A percentile compares a stretch with the other conserved stretches of the same genome.
phyloP scores from a whole-genome alignment of 2,329 filamentous ascomycete genomes.

The Scedosporium boydii region DNA sequence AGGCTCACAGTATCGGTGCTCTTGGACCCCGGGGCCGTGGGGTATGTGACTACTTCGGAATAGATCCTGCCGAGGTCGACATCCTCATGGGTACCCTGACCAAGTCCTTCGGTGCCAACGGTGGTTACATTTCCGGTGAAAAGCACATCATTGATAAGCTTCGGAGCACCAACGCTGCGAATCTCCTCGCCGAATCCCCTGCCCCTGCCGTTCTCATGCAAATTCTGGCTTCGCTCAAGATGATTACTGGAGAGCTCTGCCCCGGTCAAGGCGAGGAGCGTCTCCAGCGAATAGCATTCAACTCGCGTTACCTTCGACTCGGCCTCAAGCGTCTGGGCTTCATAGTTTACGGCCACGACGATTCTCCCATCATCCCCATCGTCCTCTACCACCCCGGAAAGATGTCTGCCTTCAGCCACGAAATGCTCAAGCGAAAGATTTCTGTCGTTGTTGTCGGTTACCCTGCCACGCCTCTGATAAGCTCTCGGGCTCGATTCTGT shows the following conservation, averaged over 20 bases:
- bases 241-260: slow-evolving; percentile 79
- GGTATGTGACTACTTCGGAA: slow-evolving; percentile 94
- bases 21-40: slow-evolving; percentile 81
- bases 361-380: slow-evolving; percentile 92
- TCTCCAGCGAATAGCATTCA: slow-evolving; percentile 92
- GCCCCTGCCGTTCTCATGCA: slow-evolving; percentile 83
- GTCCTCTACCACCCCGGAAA: slow-evolving; percentile 98
- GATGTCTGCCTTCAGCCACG: slow-evolving; percentile 95
- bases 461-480: slow-evolving; percentile 89
- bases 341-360: slow-evolving; percentile 95
- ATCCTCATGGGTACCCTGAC: slow-evolving; percentile 97
- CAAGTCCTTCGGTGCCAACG: slow-evolving; percentile 97
- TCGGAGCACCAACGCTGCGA: slow-evolving; percentile 73
- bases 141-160: slow-evolving; percentile 91
- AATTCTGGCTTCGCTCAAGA: slow-evolving; percentile 74
- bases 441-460: slow-evolving; percentile 96
- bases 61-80: slow-evolving; percentile 80
- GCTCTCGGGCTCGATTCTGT: slow-evolving; percentile 90
- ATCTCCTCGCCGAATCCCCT: slow-evolving; percentile 79
- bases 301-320: slow-evolving; percentile 94
- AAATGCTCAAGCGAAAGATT: slow-evolving; percentile 97
- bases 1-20: slow-evolving; percentile 92
- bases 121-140: slow-evolving; percentile 86
- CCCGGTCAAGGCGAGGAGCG: slow-evolving; percentile 94
- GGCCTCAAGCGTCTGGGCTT: slow-evolving; percentile 93